Evolutionary conservation across 805 yeast species (phyloP).

Genomic region (Maudiozyma barnettii): DNA sequence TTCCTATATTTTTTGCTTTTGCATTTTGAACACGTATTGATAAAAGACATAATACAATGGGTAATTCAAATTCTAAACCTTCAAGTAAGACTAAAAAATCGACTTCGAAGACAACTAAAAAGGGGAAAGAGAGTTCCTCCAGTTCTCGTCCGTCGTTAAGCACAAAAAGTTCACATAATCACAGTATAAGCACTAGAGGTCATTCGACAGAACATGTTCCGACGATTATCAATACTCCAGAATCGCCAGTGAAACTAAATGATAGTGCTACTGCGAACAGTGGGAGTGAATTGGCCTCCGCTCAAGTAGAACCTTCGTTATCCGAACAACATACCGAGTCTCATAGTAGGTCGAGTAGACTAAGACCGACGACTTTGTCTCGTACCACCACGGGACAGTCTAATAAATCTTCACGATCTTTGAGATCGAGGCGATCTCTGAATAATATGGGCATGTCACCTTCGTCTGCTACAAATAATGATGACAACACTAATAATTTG

Average conservation of each 20-base stretch:
- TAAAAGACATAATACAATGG: slow-evolving; percentile 30
- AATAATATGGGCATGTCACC: slow-evolving; percentile 20
- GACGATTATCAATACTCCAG: background rate
- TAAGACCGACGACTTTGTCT: background rate
- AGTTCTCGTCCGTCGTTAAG: background rate
- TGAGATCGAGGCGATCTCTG: slow-evolving; percentile 27
- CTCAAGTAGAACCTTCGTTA: too few relatives aligned
- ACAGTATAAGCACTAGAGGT: too few relatives aligned
- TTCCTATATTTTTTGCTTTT: too few relatives aligned
- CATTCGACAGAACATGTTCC: background rate
- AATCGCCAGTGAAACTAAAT: background rate
- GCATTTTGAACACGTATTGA: too few relatives aligned
- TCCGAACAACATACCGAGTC: background rate
- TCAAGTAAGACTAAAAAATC: slow-evolving; percentile 2
- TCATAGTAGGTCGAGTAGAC: background rate
- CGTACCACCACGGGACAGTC: slow-evolving; percentile 48
- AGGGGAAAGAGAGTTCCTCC: background rate
- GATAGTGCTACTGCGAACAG: background rate
- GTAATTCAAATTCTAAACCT: slow-evolving; percentile 43
- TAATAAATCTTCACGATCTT: slow-evolving; percentile 37
- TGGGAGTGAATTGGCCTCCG: background rate
- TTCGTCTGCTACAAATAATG: slow-evolving; percentile 10
- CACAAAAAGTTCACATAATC: background rate
- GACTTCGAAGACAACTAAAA: background rate
- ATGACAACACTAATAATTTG: background rate